Evolutionary conservation across 2,329 filamentous ascomycete genomes (phyloP), one percentile per base, ranked within the genome.

Genomic region (Pyrenophora seminiperda): DNA sequence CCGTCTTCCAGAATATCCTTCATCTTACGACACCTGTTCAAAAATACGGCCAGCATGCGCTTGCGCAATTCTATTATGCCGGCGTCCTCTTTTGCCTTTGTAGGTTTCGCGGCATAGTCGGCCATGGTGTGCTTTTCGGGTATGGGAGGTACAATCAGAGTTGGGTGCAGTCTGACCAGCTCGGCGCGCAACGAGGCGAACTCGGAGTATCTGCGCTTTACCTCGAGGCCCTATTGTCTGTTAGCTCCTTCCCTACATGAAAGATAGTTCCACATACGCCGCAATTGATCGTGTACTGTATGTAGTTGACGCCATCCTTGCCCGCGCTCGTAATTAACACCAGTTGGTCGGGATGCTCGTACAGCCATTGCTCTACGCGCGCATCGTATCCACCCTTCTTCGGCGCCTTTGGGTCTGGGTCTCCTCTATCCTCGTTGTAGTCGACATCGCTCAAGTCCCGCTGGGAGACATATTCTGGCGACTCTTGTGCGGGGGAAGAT

Each of bases 81-180:
- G 50, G 91, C 88, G 71, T 99, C 95, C 74, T 99, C 93, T 73
- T 97, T 99, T 14, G 95, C 95, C 66, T 93, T 97, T 30, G 94
- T 99, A 1, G 95, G 94, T 65, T 96, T 97, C 20, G 95, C 92
- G 13, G 94, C 94, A 70, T 99, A 99, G 73, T 99, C 94, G 54
- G 93, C 93, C 88, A 99, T 96, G 37, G 91, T 94, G 74, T 99
- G 94, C 75, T 99, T 99, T 76, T 99, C 95, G 17, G 94, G 94
- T 66, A 99, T 99, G 3, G 94, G 94, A 6, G 94, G 95, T 43
- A 99, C 89, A 65, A 99, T 89, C 33, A 99, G 82, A 0, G 94
- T 99, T 6, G 95, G 94, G 70, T 99, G 95, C 55, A 99, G 82
- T 63, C 89, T 89, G 38, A 92, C 91, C 20, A 99, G 82, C 2